Evolutionary conservation across 257 asterid genomes (phyloP), one percentile per base, ranked within the genome.

Genomic region (Ligustrum vulgare): DNA sequence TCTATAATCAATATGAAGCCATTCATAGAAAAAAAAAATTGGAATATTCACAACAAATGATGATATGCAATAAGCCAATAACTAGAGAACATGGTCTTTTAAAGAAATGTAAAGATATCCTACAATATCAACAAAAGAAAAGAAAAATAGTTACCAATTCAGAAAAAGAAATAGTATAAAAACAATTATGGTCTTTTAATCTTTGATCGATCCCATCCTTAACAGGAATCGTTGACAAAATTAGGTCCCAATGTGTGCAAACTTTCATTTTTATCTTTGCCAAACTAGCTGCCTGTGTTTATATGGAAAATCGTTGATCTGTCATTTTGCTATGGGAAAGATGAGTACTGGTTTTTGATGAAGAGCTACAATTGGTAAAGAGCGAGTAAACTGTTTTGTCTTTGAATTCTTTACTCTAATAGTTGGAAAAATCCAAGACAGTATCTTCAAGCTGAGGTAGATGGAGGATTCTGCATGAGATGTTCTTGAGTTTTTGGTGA

Each of bases 381-480:
- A 49, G 32, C 22, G 32, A 49, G 36, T 69, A 22, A 41, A 39
- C 13, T 39, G 37, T 8, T 12, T 51, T 22, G 16, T n/a, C 12
- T 4, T 25, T 33, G 13, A 6, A 67, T 9, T 56, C 22, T 67
- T 25, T 45, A 10, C 37, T 28, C 31, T 7, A 1, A 65, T 15
- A 28, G 60, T 16, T 33, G 33, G 67, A 63, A 75, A 37, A 73
- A 66, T 84, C 80, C 89, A 87, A 97, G 97, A 10, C 79, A 85
- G 70, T 94, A 88, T 78, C 83, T 94, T 73, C 86, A 88, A 74
- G 98, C 94, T 62, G 96, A 92, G 87, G 96, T 94, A 51, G 97
- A 94, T 71, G 98, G 97, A 70, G 97, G 98, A 73, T 88, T 90
- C 54, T 94, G 98, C 36, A n/a, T 84, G 97, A 13, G 98, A 94